Evolutionary conservation across 2,329 filamentous ascomycete genomes (phyloP), one percentile per base, ranked within the genome.

Genomic region (Orbilia blumenaviensis): DNA sequence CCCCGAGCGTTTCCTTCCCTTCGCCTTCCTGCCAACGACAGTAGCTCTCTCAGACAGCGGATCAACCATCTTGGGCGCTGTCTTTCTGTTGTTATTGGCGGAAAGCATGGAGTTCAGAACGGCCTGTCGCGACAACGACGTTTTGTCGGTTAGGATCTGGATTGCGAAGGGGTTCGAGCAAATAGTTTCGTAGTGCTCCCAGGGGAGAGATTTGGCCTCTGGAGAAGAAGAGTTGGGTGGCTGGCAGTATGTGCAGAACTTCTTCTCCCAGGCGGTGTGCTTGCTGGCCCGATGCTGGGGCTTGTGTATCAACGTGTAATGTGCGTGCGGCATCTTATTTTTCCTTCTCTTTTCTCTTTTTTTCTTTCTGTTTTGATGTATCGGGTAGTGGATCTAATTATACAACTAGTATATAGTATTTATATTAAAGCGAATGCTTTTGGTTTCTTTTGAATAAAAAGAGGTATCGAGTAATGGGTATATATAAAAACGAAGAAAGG

Each of bases 301-400:
- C 32, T 58, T 42, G 25, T 46, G 56, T 16, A 29, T 41, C 6
- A 50, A 32, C 16, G 48, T 63, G 46, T 75, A 75, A 42, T 66
- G 58, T 62, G 5, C 10, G 29, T 62, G 54, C 5, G 32, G 42
- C 66, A 69, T 69, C 48, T 62, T 69, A 32, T 2, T 54, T 16
- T 41, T 3, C 12, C 29, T 54, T 18, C 23, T 34, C 27, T 50
- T 12, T 29, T 27, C 48, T 48, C 12, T 21, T 32, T 44, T 18
- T 44, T 14, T n/a, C 7, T 16, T 18, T 21, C 23, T 21, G 1
- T 32, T 14, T 42, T 3, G 27, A 29, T 42, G 2, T 42, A 42
- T 42, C n/a, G n/a, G n/a, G n/a, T n/a, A n/a, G n/a, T n/a, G n/a
- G n/a, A n/a, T n/a, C n/a, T n/a, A n/a, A n/a, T n/a, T n/a, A n/a